These are phyloP conservation scores for Chrysoporthe cubensis DNA, from an alignment of 2,329 filamentous ascomycete species.

Conservation along the genomic window DNA sequence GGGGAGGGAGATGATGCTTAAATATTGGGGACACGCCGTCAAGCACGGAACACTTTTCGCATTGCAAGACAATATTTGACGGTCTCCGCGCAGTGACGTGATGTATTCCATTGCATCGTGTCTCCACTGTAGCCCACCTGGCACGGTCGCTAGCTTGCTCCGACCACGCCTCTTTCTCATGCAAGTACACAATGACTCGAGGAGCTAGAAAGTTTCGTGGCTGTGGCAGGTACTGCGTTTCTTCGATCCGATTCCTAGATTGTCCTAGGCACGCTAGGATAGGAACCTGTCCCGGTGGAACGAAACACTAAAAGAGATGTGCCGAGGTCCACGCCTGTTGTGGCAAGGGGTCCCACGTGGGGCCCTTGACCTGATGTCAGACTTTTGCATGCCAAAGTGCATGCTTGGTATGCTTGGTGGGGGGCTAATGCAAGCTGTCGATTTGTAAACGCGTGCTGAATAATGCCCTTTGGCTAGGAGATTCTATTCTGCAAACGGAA, in stretches of 20 bases:
- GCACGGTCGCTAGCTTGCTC: background rate
- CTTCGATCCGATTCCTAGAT: background rate
- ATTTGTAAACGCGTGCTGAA: too few relatives aligned
- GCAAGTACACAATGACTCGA: background rate
- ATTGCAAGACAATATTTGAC: conserved; percentile 3
- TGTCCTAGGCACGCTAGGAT: background rate
- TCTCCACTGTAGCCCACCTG: background rate
- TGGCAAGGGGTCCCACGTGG: background rate
- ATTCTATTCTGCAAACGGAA: too few relatives aligned
- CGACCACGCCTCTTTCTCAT: background rate
- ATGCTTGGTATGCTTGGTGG: background rate
- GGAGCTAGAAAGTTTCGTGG: background rate
- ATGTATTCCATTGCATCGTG: background rate
- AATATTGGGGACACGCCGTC: background rate
- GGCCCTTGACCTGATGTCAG: background rate
- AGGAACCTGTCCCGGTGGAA: too few relatives aligned
- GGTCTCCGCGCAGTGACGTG: conserved; percentile 12
- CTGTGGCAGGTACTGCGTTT: background rate
- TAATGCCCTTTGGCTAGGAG: too few relatives aligned
- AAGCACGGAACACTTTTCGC: background rate
- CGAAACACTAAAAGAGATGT: background rate
- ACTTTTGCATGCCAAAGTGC: background rate
- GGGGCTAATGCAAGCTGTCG: background rate
- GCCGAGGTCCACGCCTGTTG: background rate
- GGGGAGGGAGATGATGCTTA: too few relatives aligned